A percentile compares a stretch with the other conserved stretches of the same genome.
phyloP scores from a whole-genome alignment of 2,329 filamentous ascomycete genomes.

The Atkinsonella hypoxylon region DNA sequence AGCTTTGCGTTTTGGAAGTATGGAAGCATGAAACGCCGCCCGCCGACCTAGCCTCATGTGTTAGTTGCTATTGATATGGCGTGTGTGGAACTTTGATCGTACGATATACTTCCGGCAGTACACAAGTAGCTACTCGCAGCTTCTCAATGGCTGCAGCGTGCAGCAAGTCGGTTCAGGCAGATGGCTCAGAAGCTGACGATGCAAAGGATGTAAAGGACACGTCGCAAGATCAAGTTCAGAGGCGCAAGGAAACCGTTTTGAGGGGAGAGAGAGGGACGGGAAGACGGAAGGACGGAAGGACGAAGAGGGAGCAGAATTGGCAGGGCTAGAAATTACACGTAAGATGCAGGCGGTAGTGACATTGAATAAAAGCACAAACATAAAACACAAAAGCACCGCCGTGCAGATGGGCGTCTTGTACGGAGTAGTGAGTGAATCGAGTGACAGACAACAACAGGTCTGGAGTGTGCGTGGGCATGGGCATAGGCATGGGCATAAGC shows the following conservation, averaged over 20 bases:
- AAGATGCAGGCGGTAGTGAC: background rate
- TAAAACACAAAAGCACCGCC: background rate
- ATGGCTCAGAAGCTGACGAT: constrained; percentile 4
- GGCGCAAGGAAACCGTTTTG: background rate
- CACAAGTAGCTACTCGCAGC: background rate
- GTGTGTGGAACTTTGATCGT: background rate
- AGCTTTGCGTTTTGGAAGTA: background rate
- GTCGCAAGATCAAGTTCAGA: background rate
- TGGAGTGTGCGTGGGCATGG: no score
- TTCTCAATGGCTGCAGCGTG: background rate
- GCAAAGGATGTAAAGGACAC: background rate
- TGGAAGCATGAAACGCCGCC: background rate
- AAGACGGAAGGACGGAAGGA: background rate
- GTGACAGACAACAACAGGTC: background rate
- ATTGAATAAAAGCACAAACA: background rate
- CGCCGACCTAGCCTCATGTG: background rate
- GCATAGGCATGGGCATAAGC: no score
- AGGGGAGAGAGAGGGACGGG: background rate
- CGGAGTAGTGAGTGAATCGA: background rate
- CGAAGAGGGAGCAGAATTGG: background rate
- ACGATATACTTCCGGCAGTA: background rate
- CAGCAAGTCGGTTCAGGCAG: background rate
- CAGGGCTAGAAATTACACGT: constrained; percentile 1
- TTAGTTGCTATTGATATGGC: background rate
- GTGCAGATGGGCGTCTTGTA: background rate